These are phyloP conservation scores for Kwoniella bestiolae DNA, from an alignment of 768 basidiomycete species.

Conservation along the genomic window DNA sequence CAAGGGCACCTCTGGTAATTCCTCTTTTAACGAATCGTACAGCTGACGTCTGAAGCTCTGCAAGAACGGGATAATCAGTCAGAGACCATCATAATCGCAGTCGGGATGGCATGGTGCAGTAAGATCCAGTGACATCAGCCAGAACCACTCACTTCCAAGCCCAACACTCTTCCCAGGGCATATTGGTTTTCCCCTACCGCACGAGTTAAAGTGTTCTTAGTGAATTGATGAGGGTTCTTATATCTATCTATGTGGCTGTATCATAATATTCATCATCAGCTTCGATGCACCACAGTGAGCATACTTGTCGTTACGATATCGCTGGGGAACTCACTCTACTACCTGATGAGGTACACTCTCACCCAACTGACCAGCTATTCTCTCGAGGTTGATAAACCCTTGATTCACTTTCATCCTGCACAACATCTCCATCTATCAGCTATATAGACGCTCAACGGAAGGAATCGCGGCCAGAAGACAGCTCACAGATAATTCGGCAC, in stretches of 20 bases:
- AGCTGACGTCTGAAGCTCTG: conserved; percentile 48
- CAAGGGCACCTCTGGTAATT: conserved; percentile 43
- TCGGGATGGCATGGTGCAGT: no score
- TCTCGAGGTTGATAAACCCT: conserved; percentile 28
- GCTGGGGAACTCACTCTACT: conserved; percentile 38
- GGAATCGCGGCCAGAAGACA: neutral
- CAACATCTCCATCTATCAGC: neutral
- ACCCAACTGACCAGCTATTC: conserved; percentile 30
- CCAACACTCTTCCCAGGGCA: conserved; percentile 43
- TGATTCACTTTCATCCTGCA: conserved; percentile 42
- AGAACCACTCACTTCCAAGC: conserved; percentile 50
- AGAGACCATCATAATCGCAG: neutral
- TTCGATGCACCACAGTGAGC: neutral
- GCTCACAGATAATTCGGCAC: conserved; percentile 47
- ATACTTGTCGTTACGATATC: neutral
- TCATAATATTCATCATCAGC: neutral
- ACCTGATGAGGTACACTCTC: conserved; percentile 46
- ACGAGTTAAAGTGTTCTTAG: conserved; percentile 40
- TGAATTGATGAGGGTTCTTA: conserved; percentile 47
- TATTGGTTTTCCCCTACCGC: conserved; percentile 51
- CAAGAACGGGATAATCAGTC: neutral
- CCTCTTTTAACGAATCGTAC: conserved; percentile 29
- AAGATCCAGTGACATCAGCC: no score
- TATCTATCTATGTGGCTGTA: conserved; percentile 39
- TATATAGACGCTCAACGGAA: no score